Evolutionary conservation across 805 yeast genomes (phyloP), one percentile per base, ranked within the genome.

Genomic region (Geotrichum ghanense): DNA sequence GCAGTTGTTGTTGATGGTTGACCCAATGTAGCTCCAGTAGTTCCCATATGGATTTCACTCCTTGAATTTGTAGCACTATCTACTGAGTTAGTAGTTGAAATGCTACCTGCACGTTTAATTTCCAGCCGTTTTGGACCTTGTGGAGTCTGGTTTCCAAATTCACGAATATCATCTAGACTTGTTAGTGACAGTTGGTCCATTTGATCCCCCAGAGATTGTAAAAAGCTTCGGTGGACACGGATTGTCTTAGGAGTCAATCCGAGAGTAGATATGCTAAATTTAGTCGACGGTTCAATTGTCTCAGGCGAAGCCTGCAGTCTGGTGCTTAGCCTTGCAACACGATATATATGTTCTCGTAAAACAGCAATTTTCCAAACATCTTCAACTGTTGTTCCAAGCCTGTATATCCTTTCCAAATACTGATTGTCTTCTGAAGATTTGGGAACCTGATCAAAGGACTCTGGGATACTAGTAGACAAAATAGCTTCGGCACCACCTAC

Each of bases 341-440:
- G 75, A 49, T 65, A 71, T 6, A 89, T 73, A 53, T 86, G 83
- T 23, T 80, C 80, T 47, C 89, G 70, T 47, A 87, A 62, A 2
- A 76, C 76, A 14, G 80, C 79, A 10, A 90, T 64, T 60, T 89
- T 90, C 97, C 97, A 90, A 22, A 85, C 55, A 41, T 87, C 94
- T 5, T 68, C 70, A 7, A 79, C 86, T 5, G 69, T 70, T 45
- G 90, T 64, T 0, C 97, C 97, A n/a, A 85, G 70, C 2, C 81
- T 70, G 42, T 76, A 73, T 40, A 90, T 66, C 51, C 81, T 78
- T 31, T 75, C 75, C n/a, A 87, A 67, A 88, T 95, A 64, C 19
- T 56, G 57, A 39, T 56, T 57, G 42, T 64, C 69, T 27, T 64
- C 67, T 9, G 54, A 44, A 1, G 62, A 55, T 12, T 31, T 31